Evolutionary conservation across 2,329 filamentous ascomycete species (phyloP), one percentile per base, ranked within the genome.

Genomic region (Alternaria brassicae): DNA sequence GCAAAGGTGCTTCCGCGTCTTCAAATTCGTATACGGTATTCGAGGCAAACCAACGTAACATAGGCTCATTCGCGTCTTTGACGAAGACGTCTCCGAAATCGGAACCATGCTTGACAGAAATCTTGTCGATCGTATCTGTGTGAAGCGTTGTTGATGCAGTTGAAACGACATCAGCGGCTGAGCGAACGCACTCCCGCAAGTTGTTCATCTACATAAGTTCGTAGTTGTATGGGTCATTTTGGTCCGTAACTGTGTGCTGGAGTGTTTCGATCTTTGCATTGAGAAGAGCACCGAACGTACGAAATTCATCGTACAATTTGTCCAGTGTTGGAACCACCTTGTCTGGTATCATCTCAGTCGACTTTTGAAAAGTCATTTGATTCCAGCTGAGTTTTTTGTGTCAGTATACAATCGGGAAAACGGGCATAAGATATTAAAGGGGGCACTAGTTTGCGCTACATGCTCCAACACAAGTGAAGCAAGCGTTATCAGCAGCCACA

Each of bases 161-260:
- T 5, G 68, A 72, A 4, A 63, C 66, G 12, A 72, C 63, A 41
- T 66, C 67, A 34, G 67, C 68, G 3, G 69, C 68, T 12, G 69
- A 69, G 44, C 61, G 60, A 25, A 72, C 60, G 32, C 65, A 68
- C 39, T 70, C 66, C 27, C 62, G 63, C 28, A 72, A 37, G 42
- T 71, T 71, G 25, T 42, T 61, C 63, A 69, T 67, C 1, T 62
- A 62, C 9, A 59, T 53, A 15, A 72, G 59, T 37, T 67, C 59
- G 15, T 60, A 40, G 15, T 59, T 51, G 4, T 60, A 51, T 8
- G 59, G 45, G 9, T 61, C 60, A 7, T 52, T 61, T 21, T 62
- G 54, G 4, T 63, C 53, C 3, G 27, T 30, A 6, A 66, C 60
- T 3, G 58, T 52, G 19, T 6, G 47, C 47, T 69, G 56, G 2